A percentile compares a stretch with the other conserved stretches of the same genome.
phyloP scores from a whole-genome alignment of 179 eudicot species.

The Silene vulgaris region DNA sequence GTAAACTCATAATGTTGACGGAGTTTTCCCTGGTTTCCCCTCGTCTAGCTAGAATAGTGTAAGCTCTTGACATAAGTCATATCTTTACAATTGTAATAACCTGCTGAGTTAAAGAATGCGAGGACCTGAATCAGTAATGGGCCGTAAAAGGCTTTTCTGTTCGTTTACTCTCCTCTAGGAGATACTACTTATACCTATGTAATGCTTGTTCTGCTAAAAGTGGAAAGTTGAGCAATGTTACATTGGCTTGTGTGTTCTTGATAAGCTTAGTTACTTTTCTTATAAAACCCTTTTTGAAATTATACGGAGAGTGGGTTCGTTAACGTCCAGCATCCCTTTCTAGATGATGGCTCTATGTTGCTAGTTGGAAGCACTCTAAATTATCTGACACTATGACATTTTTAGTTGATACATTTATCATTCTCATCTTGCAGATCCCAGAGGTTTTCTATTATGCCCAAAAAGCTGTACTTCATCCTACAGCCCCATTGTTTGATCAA shows the following conservation, averaged over 20 bases:
- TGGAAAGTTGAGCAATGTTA: background rate
- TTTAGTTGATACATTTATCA: background rate
- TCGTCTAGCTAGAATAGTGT: background rate
- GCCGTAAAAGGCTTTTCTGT: background rate
- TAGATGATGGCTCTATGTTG: background rate
- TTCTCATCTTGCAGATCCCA: conserved; percentile 56
- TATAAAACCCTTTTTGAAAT: background rate
- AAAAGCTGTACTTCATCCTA: conserved; percentile 93
- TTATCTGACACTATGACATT: background rate
- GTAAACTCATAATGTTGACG: conserved; percentile 24
- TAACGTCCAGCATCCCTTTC: background rate
- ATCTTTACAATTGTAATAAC: background rate
- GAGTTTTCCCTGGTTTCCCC: background rate
- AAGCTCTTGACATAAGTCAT: background rate
- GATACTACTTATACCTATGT: no score
- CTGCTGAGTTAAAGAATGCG: background rate
- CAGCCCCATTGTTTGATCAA: conserved; percentile 90
- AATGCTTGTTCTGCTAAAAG: background rate
- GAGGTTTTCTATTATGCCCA: conserved; percentile 98
- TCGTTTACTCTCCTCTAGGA: no score
- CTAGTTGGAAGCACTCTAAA: background rate
- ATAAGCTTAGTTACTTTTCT: background rate
- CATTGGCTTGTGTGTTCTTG: background rate
- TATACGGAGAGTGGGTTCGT: background rate
- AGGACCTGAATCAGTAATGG: background rate